Base-by-base conservation (phyloP, 1,284 basidiomycete species). In the Leccinum subatratum region DNA sequence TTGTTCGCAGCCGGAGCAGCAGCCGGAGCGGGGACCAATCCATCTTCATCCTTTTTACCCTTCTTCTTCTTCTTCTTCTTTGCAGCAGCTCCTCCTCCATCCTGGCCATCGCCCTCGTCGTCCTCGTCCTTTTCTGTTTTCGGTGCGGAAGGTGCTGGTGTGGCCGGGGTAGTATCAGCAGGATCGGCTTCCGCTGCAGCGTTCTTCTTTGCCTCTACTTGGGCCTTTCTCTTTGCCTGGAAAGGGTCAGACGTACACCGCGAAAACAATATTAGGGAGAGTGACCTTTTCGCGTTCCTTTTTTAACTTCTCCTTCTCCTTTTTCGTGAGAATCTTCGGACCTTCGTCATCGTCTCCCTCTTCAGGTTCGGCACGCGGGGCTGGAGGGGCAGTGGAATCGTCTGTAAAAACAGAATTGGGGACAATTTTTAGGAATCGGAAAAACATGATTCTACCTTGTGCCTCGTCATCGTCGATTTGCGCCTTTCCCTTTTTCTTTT, bases 31-130 rank as follows among this genome's bases (percentile, higher is more conserved):
- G 82, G 77, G 16, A 37, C 66, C n/a, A 62, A 45, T 78, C 58
- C 81, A 25, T 91, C 89, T 58, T 91, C 89, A 66, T 91, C 91
- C 73, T 91, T 91, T 63, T 86, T 85, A 71, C 87, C 89, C 80
- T 95, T 93, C 82, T 94, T 95, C 79, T 96, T 96, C 82, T 95
- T 91, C 76, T 92, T 94, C 76, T 95, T 95, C 80, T 86, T 91
- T 74, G 85, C 82, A 16, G 82, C 81, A 67, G 74, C 78, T 8
- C 73, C 83, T 28, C 73, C 84, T 8, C 83, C 90, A 3, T 82
- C 85, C 65, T 83, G 89, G 0, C 81, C 86, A 63, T 82, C 86
- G 8, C 79, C 83, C 1, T 82, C 84, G 6, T 76, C 81, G 32
- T 77, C 77, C 5, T 79, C 81, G 12, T 77, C 78, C 45, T 74